Percentiles rank a stretch among this genome's conserved stretches.
Conservation (phyloP, 306 rosid genomes). For the Inga laurina region DNA sequence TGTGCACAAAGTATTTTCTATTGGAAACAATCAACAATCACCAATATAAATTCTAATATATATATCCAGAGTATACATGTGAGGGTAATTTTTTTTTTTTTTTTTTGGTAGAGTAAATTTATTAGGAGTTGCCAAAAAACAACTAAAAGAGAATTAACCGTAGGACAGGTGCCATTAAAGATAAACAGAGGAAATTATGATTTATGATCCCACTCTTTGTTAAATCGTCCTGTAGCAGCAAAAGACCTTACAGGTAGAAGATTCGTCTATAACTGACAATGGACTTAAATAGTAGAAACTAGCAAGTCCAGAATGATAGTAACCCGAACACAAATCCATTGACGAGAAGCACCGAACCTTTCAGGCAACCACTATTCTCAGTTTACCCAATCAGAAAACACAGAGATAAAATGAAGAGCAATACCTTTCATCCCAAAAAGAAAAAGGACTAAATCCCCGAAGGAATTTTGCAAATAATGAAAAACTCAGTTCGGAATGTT, state of each 20-base stretch:
- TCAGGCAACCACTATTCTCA: neutral
- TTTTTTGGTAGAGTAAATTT: conserved; percentile 12
- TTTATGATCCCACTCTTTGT: conserved; percentile 14
- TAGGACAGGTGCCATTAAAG: neutral
- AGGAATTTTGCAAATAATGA: neutral
- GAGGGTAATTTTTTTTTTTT: conserved; percentile 1
- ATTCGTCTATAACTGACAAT: neutral
- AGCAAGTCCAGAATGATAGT: neutral
- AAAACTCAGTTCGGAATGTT: neutral
- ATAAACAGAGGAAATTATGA: neutral
- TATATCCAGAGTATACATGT: conserved; percentile 13
- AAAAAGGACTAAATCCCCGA: neutral
- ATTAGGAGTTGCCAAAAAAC: neutral
- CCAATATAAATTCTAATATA: neutral
- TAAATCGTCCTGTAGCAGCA: conserved; percentile 6
- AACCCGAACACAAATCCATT: neutral
- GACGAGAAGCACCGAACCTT: neutral
- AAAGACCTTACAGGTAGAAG: neutral
- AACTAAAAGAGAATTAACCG: neutral
- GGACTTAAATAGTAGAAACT: conserved; percentile 2
- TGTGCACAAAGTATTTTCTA: conserved; percentile 23
- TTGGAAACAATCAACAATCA: conserved; percentile 22
- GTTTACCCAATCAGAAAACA: conserved; percentile 4
- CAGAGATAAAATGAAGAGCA: conserved; percentile 3
- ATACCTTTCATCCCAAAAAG: neutral